Percentiles rank a stretch among this genome's conserved stretches.
These are phyloP conservation scores for Diaporthe humulicola DNA, from an alignment of 2,329 filamentous ascomycete genomes.

Conservation along the genomic window DNA sequence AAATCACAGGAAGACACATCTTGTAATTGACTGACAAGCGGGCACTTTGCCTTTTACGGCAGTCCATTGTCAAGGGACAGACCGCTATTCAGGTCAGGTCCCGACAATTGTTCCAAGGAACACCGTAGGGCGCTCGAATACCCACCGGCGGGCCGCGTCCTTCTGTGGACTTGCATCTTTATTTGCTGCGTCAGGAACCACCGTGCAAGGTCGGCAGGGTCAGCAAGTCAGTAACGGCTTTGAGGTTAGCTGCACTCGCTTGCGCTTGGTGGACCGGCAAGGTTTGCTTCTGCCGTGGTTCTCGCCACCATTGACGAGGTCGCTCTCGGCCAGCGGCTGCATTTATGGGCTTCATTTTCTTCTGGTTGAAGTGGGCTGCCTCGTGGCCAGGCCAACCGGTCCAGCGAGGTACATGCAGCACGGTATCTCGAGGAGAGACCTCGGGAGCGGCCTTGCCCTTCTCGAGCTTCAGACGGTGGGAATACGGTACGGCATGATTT, in stretches of 20 bases:
- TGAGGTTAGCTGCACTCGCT: not conserved
- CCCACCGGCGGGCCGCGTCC: slow-evolving; percentile 20
- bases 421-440: not conserved
- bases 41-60: slow-evolving; percentile 7
- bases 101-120: slow-evolving; percentile 13
- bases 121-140: not conserved
- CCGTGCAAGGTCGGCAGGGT: not conserved
- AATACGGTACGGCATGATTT: slow-evolving; percentile 31
- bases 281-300: slow-evolving; percentile 20
- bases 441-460: slow-evolving; percentile 8
- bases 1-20: slow-evolving; percentile 2
- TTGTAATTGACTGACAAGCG: slow-evolving; percentile 10
- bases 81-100: slow-evolving; percentile 24
- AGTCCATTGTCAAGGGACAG: not conserved
- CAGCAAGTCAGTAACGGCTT: slow-evolving; percentile 12
- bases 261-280: not conserved
- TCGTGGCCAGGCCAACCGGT: not conserved
- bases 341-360: not conserved
- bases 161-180: slow-evolving; percentile 1
- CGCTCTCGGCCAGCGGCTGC: not conserved
- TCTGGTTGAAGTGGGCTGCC: not conserved
- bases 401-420: not conserved
- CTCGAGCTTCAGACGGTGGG: slow-evolving; percentile 3
- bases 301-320: not conserved
- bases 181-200: slow-evolving; percentile 3